These are phyloP conservation scores for Tetrapyrgos nigripes DNA, from an alignment of 1,284 basidiomycete genomes.

Conservation along the genomic window DNA sequence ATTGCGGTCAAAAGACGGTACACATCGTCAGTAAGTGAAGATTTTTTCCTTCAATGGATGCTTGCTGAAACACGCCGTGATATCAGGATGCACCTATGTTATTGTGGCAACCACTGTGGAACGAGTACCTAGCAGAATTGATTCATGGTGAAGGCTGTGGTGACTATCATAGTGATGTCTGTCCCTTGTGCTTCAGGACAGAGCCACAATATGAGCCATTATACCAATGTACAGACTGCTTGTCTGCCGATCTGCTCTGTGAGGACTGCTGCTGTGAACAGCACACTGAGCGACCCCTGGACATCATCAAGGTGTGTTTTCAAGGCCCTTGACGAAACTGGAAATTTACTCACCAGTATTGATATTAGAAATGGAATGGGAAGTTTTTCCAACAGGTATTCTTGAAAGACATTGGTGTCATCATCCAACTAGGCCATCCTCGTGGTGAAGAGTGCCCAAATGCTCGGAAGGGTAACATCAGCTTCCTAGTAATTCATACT, in stretches of 20 bases:
- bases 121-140: constrained; percentile 18
- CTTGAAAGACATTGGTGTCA: constrained; percentile 10
- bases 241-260: constrained; percentile 12
- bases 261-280: constrained; percentile 14
- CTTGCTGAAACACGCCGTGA: not conserved
- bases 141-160: constrained; percentile 19
- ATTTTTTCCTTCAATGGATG: too few relatives aligned
- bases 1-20: not conserved
- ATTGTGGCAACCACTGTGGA: constrained; percentile 11
- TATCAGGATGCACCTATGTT: constrained; percentile 15
- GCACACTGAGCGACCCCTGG: constrained; percentile 21
- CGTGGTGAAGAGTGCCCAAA: not conserved
- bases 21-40: constrained; percentile 2
- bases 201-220: not conserved
- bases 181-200: not conserved
- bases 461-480: not conserved
- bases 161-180: not conserved
- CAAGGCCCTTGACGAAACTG: not conserved
- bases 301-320: constrained; percentile 21
- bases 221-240: constrained; percentile 20
- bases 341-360: not conserved
- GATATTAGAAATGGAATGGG: constrained; percentile 17
- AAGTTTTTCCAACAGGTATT: constrained; percentile 8
- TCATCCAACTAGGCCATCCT: constrained; percentile 20
- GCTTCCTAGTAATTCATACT: constrained; percentile 13